A percentile compares a stretch with the other conserved stretches of the same genome.
Evolutionary conservation across 495 filamentous ascomycete genomes (phyloP).

Genomic region (Penicillium lagena): DNA sequence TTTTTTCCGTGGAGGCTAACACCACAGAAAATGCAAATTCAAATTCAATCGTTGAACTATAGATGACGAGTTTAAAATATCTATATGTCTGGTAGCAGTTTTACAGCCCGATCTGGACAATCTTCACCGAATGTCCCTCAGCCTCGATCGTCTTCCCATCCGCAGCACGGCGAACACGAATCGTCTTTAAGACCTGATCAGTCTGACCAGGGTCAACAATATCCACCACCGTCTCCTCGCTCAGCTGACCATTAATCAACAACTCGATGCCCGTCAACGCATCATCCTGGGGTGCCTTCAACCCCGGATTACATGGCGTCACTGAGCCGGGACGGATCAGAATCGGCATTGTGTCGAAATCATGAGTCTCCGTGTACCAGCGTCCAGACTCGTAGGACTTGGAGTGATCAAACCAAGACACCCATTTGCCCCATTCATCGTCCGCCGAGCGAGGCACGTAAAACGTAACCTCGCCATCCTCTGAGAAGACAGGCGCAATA

Average conservation of each 20-base stretch:
- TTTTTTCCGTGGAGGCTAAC: neutral
- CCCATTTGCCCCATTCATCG: conserved; percentile 45
- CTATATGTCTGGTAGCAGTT: too few species aligned
- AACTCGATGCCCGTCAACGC: conserved; percentile 31
- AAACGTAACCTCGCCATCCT: conserved; percentile 52
- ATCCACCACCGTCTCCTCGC: conserved; percentile 18
- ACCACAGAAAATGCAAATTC: too few species aligned
- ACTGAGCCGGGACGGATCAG: conserved; percentile 33
- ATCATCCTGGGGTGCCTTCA: conserved; percentile 30
- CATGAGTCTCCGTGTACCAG: conserved; percentile 40
- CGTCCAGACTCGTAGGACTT: conserved; percentile 32
- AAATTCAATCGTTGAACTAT: too few species aligned
- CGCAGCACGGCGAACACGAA: conserved; percentile 9
- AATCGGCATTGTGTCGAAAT: conserved; percentile 34
- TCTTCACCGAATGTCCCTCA: conserved; percentile 11
- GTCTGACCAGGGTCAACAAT: conserved; percentile 29
- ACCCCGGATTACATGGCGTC: conserved; percentile 24
- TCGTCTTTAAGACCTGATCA: conserved; percentile 24
- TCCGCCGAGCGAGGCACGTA: conserved; percentile 45
- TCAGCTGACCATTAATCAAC: conserved; percentile 29
- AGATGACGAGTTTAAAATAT: too few species aligned
- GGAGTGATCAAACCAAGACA: conserved; percentile 35
- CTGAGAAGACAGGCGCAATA: conserved; percentile 55
- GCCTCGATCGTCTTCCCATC: conserved; percentile 7
- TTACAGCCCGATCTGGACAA: conserved; percentile 9